phyloP scores from a whole-genome alignment of 164 flowering plant genomes.

The Vitis rotundifolia region DNA sequence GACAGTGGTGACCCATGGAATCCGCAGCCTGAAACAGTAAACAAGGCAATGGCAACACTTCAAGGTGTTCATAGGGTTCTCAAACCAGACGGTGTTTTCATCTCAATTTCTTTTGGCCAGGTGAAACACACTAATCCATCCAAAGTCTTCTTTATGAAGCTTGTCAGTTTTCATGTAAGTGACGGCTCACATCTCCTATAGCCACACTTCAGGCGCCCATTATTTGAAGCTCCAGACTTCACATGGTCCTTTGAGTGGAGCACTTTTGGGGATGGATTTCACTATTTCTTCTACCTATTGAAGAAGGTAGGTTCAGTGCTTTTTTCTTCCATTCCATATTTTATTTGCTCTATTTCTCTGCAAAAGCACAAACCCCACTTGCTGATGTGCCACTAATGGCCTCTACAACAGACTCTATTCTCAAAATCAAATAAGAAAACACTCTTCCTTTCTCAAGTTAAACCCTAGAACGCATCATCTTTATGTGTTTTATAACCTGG shows the following conservation, averaged over 20 bases:
- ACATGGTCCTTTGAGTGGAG: slow-evolving; percentile 85
- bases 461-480: neutral
- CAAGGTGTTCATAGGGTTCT: slow-evolving; percentile 77
- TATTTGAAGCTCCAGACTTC: slow-evolving; percentile 66
- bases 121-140: slow-evolving; percentile 25
- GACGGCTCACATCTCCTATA: slow-evolving; percentile 29
- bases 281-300: slow-evolving; percentile 79
- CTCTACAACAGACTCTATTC: no score
- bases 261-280: slow-evolving; percentile 91
- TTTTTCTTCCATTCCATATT: neutral
- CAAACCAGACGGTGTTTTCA: slow-evolving; percentile 76
- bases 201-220: slow-evolving; percentile 94
- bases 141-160: no score
- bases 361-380: neutral
- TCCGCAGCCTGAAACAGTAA: slow-evolving; percentile 61
- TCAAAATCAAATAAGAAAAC: no score
- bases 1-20: slow-evolving; percentile 98
- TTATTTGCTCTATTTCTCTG: neutral
- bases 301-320: slow-evolving; percentile 58
- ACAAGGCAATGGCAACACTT: slow-evolving; percentile 74
- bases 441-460: no score
- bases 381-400: no score
- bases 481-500: neutral
- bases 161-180: no score
- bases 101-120: slow-evolving; percentile 94